Evolutionary conservation across 1,139 yeast genomes (phyloP).

Genomic region (Casaregolazyma lundiana): DNA sequence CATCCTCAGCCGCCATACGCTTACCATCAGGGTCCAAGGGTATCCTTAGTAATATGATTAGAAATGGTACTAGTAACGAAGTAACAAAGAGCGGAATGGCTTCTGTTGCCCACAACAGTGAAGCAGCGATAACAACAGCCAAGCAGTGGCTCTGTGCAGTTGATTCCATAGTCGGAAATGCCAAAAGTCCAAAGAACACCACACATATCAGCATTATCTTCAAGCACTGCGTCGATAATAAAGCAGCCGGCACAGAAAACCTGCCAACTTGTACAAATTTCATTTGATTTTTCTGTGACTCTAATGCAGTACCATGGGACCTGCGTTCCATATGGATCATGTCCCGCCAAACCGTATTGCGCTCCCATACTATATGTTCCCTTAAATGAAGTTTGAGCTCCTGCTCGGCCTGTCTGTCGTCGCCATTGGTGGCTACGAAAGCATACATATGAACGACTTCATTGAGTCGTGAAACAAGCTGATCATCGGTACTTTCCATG

Average conservation of each 20-base stretch:
- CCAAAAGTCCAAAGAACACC: slow-evolving; percentile 46
- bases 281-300: slow-evolving; percentile 9
- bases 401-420: slow-evolving; percentile 51
- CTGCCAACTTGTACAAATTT: slow-evolving; percentile 17
- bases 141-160: slow-evolving; percentile 68
- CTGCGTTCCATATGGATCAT: slow-evolving; percentile 85
- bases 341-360: slow-evolving; percentile 96
- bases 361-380: slow-evolving; percentile 93
- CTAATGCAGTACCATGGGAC: slow-evolving; percentile 37
- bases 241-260: slow-evolving; percentile 19
- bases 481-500: slow-evolving; percentile 40
- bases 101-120: slow-evolving; percentile 91
- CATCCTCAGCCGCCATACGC: slow-evolving; percentile 56
- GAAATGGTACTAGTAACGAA: slow-evolving; percentile 71
- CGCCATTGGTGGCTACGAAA: slow-evolving; percentile 37
- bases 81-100: slow-evolving; percentile 86
- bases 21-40: slow-evolving; percentile 47
- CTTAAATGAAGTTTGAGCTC: slow-evolving; percentile 74
- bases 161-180: slow-evolving; percentile 57
- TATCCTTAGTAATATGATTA: slow-evolving; percentile 69
- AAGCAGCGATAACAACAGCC: slow-evolving; percentile 73
- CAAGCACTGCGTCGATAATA: slow-evolving; percentile 22
- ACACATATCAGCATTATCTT: slow-evolving; percentile 41
- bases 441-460: slow-evolving; percentile 51
- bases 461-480: slow-evolving; percentile 45